Conservation (phyloP, 1,284 basidiomycete genomes). For the Trichosporon faecale region DNA sequence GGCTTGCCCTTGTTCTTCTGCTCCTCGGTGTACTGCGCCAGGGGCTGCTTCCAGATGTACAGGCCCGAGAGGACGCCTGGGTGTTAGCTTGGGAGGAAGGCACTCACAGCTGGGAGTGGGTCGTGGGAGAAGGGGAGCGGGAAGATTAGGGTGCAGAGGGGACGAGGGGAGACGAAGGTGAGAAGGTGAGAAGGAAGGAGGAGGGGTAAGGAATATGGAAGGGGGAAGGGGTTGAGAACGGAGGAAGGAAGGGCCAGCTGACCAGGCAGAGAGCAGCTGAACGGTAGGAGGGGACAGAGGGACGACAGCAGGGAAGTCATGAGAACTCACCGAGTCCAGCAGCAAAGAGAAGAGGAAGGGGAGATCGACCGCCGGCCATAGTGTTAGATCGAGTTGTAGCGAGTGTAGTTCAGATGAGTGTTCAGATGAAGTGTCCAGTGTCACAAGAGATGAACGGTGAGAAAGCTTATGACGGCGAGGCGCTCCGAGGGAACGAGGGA, state of each 20-base stretch:
- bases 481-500: neutral
- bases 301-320: neutral
- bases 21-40: constrained; percentile 27
- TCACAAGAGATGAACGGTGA: neutral
- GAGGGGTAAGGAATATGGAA: neutral
- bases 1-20: neutral
- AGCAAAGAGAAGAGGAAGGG: constrained; percentile 31
- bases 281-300: neutral
- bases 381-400: no score
- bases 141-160: no score
- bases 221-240: neutral
- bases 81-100: constrained; percentile 2
- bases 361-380: constrained; percentile 11
- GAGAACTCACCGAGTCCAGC: constrained; percentile 31
- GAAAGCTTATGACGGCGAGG: neutral
- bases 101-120: no score
- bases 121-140: no score
- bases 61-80: constrained; percentile 38
- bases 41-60: constrained; percentile 39
- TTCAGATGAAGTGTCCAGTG: constrained; percentile 12
- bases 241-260: neutral
- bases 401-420: no score
- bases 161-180: no score
- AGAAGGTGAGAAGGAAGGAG: no score
- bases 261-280: neutral